Evolutionary conservation across 768 basidiomycete genomes (phyloP), one percentile per base, ranked within the genome.

Genomic region (Hericium rajendrae): DNA sequence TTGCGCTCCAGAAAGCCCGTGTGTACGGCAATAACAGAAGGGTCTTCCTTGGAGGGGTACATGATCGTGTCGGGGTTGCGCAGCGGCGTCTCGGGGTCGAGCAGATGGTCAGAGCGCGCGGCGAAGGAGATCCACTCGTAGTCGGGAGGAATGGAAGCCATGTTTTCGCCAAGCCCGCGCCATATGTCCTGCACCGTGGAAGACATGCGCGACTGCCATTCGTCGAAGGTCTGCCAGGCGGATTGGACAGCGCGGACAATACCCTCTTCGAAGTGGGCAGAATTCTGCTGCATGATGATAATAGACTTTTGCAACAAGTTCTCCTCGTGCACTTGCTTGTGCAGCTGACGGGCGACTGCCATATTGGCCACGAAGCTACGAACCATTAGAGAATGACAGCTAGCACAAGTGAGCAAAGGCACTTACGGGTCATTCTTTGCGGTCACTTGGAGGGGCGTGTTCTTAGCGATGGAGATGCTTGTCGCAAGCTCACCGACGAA

Each of bases 261-360:
- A 54, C 94, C 94, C 62, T 92, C 90, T 71, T 98, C 97, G 64
- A 99, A 99, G 68, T 94, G 87, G 20, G 94, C 95, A 15, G 87
- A 90, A 69, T 95, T 95, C 62, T 94, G 93, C 65, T 99, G 95
- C 83, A 95, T 97, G 70, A 99, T 94, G 67, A 99, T 85, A 66
- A 97, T 90, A 2, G 88, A 91, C 70, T 98, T 99, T 73, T 99
- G 95, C 13, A 99, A 83, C 0, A 94, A 84, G 68, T 99, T 99
- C 73, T 99, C 97, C 73, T 97, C 95, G 72, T 93, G 84, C 48
- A 97, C 91, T 73, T 97, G 94, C 64, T 89, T 91, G 61, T 84
- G 81, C 15, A 97, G 82, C 69, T 97, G 93, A 53, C 81, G 85
- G 18, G 77, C 70, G 39, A 95, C 93, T 56, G 81, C 75, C 56